Conservation (phyloP, 768 basidiomycete species). For the Megacollybia marginata region DNA sequence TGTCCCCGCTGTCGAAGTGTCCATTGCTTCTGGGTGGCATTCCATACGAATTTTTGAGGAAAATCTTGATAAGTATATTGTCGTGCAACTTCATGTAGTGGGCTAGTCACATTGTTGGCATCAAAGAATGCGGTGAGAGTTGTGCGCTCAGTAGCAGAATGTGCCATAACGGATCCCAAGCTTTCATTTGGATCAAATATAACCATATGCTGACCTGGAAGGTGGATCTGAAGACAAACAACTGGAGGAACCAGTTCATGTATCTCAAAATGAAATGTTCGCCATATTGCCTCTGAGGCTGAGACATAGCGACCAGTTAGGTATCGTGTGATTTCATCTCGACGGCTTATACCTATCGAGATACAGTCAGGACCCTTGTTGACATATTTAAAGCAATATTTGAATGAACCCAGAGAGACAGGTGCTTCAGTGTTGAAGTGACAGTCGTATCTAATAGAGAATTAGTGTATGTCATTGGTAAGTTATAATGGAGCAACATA, state of each 20-base stretch:
- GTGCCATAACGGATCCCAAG: no score
- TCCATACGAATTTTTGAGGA: constrained; percentile 15
- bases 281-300: constrained; percentile 27
- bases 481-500: no score
- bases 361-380: not conserved
- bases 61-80: constrained; percentile 16
- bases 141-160: no score
- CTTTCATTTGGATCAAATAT: constrained; percentile 21
- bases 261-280: constrained; percentile 26
- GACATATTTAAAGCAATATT: not conserved
- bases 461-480: no score
- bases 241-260: constrained; percentile 33
- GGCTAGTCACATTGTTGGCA: constrained; percentile 7
- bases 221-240: constrained; percentile 34
- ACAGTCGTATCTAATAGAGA: not conserved
- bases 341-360: not conserved
- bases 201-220: constrained; percentile 30
- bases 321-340: constrained; percentile 10
- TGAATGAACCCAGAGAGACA: not conserved
- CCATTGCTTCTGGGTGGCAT: constrained; percentile 1
- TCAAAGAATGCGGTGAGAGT: constrained; percentile 13
- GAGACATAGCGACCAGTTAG: constrained; percentile 18
- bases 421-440: not conserved
- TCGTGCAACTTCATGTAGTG: no score
- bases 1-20: not conserved